Conservation (phyloP, 2,329 filamentous ascomycete species). For the Colletotrichum incanum region DNA sequence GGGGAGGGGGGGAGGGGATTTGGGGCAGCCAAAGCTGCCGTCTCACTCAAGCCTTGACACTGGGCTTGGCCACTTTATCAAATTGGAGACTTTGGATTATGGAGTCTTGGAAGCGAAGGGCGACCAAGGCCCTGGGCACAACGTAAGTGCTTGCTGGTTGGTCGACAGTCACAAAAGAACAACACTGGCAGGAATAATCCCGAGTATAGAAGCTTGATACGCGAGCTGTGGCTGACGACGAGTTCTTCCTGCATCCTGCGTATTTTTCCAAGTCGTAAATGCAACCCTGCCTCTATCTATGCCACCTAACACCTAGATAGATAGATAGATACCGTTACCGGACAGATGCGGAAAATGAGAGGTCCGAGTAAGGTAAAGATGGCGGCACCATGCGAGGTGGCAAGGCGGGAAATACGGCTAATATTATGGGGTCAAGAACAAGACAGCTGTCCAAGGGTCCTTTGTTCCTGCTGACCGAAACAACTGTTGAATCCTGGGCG, state of each 20-base stretch:
- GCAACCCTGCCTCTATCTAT: neutral
- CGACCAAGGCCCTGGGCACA: neutral
- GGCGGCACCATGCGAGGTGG: neutral
- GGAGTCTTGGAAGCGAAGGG: neutral
- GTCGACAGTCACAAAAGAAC: neutral
- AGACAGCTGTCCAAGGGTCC: conserved; percentile 10
- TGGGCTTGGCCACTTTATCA: neutral
- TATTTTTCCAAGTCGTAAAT: neutral
- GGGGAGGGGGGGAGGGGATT: neutral
- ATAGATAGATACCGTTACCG: neutral
- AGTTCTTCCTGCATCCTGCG: conserved; percentile 9
- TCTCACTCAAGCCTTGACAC: neutral
- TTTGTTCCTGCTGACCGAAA: neutral
- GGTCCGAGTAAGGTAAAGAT: neutral
- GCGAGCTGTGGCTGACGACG: neutral
- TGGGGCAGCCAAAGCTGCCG: no score
- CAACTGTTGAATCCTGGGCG: conserved; percentile 5
- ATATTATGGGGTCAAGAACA: neutral
- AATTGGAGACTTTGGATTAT: neutral
- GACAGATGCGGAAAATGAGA: conserved; percentile 3
- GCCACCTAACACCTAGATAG: neutral
- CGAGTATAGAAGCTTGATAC: neutral
- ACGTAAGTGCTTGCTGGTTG: no score
- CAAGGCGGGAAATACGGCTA: neutral
- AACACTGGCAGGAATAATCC: neutral